Conservation (phyloP, 495 filamentous ascomycete genomes). For the Trichoderma asperelloides region DNA sequence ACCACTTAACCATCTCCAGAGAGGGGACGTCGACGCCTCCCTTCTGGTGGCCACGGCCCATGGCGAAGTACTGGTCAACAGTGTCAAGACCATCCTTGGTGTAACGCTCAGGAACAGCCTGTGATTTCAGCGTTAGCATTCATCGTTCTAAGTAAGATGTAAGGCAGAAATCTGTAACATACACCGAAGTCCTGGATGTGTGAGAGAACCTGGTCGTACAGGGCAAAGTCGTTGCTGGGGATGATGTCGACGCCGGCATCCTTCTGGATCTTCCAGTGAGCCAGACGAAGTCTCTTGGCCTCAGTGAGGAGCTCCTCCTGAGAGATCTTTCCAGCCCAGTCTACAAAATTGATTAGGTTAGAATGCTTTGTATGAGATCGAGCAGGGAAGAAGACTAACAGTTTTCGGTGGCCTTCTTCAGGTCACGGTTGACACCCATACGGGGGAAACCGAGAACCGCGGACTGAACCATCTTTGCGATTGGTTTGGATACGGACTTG, state of each 20-base stretch:
- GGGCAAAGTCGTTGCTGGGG: constrained; percentile 98
- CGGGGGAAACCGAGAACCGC: constrained; percentile 44
- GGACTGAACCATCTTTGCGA: constrained; percentile 69
- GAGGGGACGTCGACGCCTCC: constrained; percentile 83
- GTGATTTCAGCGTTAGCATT: constrained; percentile 3
- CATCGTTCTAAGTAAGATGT: background rate
- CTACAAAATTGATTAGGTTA: constrained; percentile 17
- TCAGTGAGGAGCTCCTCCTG: constrained; percentile 79
- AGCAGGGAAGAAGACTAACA: constrained; percentile 24
- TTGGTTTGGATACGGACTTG: constrained; percentile 1
- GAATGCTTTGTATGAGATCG: background rate
- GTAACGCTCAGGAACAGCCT: constrained; percentile 88
- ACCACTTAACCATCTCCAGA: constrained; percentile 99
- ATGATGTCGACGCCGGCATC: constrained; percentile 93
- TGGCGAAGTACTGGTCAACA: constrained; percentile 96
- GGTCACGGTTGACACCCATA: constrained; percentile 95
- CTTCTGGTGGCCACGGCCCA: constrained; percentile 97
- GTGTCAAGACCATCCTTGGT: constrained; percentile 71
- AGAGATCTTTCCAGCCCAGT: constrained; percentile 92
- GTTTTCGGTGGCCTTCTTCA: constrained; percentile 98
- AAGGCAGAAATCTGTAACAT: constrained; percentile 28
- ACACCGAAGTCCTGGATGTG: constrained; percentile 98
- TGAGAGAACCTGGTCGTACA: constrained; percentile 96
- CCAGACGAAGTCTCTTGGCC: constrained; percentile 90
- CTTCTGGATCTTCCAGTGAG: constrained; percentile 99